Evolutionary conservation across 106 monocot genomes (phyloP), one percentile per base, ranked within the genome.

Genomic region (Phalaenopsis equestris): DNA sequence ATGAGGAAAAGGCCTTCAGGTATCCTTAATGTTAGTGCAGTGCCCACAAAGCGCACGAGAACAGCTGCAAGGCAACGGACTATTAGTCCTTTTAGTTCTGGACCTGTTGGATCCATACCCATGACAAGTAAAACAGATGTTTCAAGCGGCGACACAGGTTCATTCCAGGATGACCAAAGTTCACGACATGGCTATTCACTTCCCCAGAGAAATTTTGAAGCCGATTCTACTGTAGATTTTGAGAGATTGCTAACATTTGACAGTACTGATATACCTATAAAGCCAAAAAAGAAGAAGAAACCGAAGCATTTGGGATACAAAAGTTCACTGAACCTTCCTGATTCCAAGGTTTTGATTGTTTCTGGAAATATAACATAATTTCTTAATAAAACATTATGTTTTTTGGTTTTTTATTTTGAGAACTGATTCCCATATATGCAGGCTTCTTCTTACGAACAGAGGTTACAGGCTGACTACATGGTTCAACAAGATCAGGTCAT

Each of bases 71-170:
- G 92, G 41, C 93, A 89, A 73, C 87, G 94, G 15, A 76, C 90
- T 82, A 82, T 81, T 46, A 87, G 90, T 80, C 96, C 93, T 80
- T 91, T 82, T 79, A 75, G 42, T 84, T 45, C 77, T 55, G 87
- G 82, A 84, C 77, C 19, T 56, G 38, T 82, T 78, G 87, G 87
- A 11, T 21, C 79, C 19, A 6, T 88, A 6, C 89, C 83, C 79
- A 30, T 88, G 56, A 88, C 77, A n/a, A 95, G 83, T 85, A 97
- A 91, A 90, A 95, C 90, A 56, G 99, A 99, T 82, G 93, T 83
- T 81, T 99, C 99, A 67, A 99, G 95, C 85, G 93, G 91, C 58
- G 99, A 99, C 65, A 99, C 95, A 56, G 90, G 73, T 86, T 95
- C 95, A 30, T 88, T 87, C 41, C 93, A 93, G 80, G 90, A 95